Evolutionary conservation across 1,284 basidiomycete species (phyloP).

Genomic region (Cutaneotrichosporon mucoides): DNA sequence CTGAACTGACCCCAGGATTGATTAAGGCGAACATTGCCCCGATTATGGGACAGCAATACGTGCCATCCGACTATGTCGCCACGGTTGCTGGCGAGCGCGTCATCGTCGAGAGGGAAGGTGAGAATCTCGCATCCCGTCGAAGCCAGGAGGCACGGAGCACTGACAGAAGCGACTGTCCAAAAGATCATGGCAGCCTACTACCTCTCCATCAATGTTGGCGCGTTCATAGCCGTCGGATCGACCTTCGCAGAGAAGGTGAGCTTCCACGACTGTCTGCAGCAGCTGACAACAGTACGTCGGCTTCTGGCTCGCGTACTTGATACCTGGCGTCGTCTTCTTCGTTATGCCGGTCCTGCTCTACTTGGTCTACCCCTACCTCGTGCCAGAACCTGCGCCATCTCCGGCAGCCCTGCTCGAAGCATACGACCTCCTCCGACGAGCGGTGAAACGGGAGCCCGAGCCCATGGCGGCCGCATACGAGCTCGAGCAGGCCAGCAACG

Average conservation of each 20-base stretch:
- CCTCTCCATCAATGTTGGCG: slow-evolving; percentile 27
- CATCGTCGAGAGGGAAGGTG: slow-evolving; percentile 45
- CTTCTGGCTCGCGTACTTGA: slow-evolving; percentile 51
- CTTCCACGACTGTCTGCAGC: not conserved
- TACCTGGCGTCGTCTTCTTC: slow-evolving; percentile 51
- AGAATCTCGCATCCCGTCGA: slow-evolving; percentile 18
- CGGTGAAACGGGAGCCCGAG: not conserved
- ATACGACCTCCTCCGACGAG: slow-evolving; percentile 20
- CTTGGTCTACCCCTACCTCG: slow-evolving; percentile 13
- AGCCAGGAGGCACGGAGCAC: slow-evolving; percentile 11
- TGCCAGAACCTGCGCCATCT: slow-evolving; percentile 51
- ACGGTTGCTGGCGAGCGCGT: slow-evolving; percentile 43
- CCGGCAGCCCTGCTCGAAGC: slow-evolving; percentile 51
- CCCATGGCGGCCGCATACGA: slow-evolving; percentile 18
- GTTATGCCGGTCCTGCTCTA: slow-evolving; percentile 40
- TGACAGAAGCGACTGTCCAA: slow-evolving; percentile 23
- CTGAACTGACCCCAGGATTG: slow-evolving; percentile 15
- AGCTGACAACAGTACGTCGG: slow-evolving; percentile 31
- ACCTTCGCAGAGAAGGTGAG: slow-evolving; percentile 28
- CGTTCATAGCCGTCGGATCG: slow-evolving; percentile 24
- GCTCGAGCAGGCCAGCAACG: slow-evolving; percentile 25
- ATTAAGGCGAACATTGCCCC: slow-evolving; percentile 47
- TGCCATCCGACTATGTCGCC: slow-evolving; percentile 26
- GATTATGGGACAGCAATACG: slow-evolving; percentile 48
- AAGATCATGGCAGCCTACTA: slow-evolving; percentile 31